Percentiles rank a stretch among this genome's conserved stretches.
phyloP scores from a whole-genome alignment of 352 stramenopile species.

The Phytophthora meadii region DNA sequence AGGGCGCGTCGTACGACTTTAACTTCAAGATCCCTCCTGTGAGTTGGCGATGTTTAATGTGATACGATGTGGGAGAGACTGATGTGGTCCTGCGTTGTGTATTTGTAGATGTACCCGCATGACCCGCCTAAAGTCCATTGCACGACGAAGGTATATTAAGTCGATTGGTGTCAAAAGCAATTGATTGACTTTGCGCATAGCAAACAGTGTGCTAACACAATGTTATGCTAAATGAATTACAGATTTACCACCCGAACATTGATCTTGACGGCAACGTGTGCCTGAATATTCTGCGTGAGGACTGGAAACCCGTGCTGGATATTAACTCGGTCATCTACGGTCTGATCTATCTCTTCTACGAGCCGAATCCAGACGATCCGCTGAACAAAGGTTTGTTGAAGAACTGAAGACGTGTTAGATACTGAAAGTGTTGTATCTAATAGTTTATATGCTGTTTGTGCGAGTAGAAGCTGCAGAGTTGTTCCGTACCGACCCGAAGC shows the following conservation, averaged over 20 bases:
- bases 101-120: conserved; percentile 92
- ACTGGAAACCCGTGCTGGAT: conserved; percentile 99
- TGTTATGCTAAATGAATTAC: conserved; percentile 7
- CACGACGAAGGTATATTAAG: conserved; percentile 85
- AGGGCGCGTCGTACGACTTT: conserved; percentile 97
- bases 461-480: conserved; percentile 95
- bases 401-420: background rate
- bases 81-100: conserved; percentile 10
- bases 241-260: conserved; percentile 99
- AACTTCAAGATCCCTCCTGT: conserved; percentile 97
- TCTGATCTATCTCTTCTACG: conserved; percentile 99
- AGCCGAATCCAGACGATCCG: conserved; percentile 99
- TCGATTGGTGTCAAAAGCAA: background rate
- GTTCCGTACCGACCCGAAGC: conserved; percentile 93
- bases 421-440: background rate
- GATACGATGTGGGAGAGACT: background rate
- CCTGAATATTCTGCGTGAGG: conserved; percentile 97
- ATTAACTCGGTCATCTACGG: conserved; percentile 99
- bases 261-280: conserved; percentile 99
- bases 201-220: background rate
- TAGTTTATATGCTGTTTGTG: background rate
- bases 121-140: conserved; percentile 98
- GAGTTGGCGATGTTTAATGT: conserved; percentile 18
- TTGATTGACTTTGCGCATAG: background rate
- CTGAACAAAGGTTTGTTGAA: conserved; percentile 90